phyloP scores from a whole-genome alignment of 2,329 filamentous ascomycete species.

The Lecanicillium sp. region DNA sequence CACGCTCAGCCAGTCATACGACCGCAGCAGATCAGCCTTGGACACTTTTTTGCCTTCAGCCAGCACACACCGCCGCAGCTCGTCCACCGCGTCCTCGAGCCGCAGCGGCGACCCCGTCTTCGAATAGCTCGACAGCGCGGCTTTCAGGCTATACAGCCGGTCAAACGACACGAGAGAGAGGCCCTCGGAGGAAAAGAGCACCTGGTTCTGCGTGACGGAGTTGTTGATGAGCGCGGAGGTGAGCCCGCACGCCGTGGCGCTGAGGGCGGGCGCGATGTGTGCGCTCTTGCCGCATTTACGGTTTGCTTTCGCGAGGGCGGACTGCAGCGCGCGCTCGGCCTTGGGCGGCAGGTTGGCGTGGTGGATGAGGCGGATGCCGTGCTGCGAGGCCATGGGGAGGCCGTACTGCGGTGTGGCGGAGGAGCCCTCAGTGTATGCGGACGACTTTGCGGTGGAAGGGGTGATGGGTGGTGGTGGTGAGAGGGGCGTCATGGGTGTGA shows the following conservation, averaged over 20 bases:
- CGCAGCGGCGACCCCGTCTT: slow-evolving; percentile 37
- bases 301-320: slow-evolving; percentile 43
- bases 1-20: slow-evolving; percentile 53
- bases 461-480: slow-evolving; percentile 39
- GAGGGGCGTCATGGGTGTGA: slow-evolving; percentile 37
- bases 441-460: slow-evolving; percentile 36
- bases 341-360: slow-evolving; percentile 38
- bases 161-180: slow-evolving; percentile 56
- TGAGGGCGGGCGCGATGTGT: slow-evolving; percentile 35
- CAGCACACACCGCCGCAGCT: slow-evolving; percentile 54
- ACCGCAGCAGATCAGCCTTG: slow-evolving; percentile 45
- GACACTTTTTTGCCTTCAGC: slow-evolving; percentile 44
- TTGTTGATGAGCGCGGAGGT: slow-evolving; percentile 47
- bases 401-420: slow-evolving; percentile 25
- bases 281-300: not conserved
- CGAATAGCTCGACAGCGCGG: slow-evolving; percentile 52
- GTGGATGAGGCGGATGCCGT: slow-evolving; percentile 44
- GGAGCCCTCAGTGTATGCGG: slow-evolving; percentile 30
- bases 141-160: slow-evolving; percentile 59
- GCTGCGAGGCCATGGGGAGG: slow-evolving; percentile 6
- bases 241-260: slow-evolving; percentile 39
- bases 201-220: slow-evolving; percentile 54
- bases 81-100: slow-evolving; percentile 57
- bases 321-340: slow-evolving; percentile 42
- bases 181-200: slow-evolving; percentile 54